These are phyloP conservation scores for Penicillium sp. DNA, from an alignment of 2,329 filamentous ascomycete genomes.

Conservation along the genomic window DNA sequence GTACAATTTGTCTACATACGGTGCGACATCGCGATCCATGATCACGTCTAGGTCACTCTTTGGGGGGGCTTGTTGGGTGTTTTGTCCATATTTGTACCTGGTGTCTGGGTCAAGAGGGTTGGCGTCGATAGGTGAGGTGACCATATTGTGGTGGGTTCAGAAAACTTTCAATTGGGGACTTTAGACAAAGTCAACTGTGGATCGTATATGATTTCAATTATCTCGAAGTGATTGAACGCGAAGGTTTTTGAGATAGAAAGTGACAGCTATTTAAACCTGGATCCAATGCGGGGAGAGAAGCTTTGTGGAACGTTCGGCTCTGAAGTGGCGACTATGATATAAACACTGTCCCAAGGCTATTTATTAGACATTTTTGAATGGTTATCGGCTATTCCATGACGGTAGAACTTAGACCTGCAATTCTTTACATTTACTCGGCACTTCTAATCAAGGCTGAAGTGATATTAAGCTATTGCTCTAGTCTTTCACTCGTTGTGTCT, in stretches of 20 bases:
- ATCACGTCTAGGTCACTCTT: slow-evolving; percentile 12
- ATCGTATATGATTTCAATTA: background rate
- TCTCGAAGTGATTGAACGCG: background rate
- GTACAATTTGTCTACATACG: slow-evolving; percentile 7
- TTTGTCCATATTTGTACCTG: slow-evolving; percentile 7
- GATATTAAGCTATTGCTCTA: no score
- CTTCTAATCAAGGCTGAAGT: no score
- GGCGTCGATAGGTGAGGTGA: slow-evolving; percentile 13
- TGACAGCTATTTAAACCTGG: background rate
- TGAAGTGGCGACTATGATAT: slow-evolving; percentile 1
- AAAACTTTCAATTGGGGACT: background rate
- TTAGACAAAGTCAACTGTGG: background rate
- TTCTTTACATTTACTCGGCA: background rate
- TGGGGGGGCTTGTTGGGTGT: background rate
- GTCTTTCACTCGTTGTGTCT: background rate
- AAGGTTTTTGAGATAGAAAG: background rate
- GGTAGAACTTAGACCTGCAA: background rate
- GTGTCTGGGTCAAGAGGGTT: slow-evolving; percentile 22
- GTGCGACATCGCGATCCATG: slow-evolving; percentile 18
- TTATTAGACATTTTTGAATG: background rate
- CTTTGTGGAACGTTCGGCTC: background rate
- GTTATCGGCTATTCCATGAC: background rate
- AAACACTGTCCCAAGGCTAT: no score
- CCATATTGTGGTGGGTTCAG: slow-evolving; percentile 10
- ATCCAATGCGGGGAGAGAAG: background rate